Evolutionary conservation across 2,329 filamentous ascomycete genomes (phyloP), one percentile per base, ranked within the genome.

Genomic region (Microsporum ferrugineum): DNA sequence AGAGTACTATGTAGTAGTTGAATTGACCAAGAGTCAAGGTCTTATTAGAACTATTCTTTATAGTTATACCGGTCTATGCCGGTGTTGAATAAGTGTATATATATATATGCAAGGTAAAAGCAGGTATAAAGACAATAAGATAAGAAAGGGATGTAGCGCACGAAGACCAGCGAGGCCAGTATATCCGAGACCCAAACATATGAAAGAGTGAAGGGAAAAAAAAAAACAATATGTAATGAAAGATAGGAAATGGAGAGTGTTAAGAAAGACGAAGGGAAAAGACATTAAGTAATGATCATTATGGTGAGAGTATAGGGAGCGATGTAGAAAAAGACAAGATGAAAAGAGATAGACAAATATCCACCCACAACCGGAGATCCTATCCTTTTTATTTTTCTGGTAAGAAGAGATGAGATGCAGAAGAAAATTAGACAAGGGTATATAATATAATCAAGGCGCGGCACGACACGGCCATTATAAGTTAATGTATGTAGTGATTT

Each of bases 251-350:
- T 17, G 7, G 14, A 58, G 29, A 23, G 36, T 45, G 36, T 33
- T 43, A 58, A 58, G 43, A 41, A 58, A 58, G 43, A 41, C 36
- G 36, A 58, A 23, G 33, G 51, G 51, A 33, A 58, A 58, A 58
- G 39, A 41, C 56, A 58, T 58, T 58, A 58, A 55, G 17, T 41
- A 58, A 41, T 31, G 23, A 31, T 55, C 51, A 55, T 55, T 38
- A 55, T 34, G 14, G 31, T n/a, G 6, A 7, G 56, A n/a, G 14
- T 43, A 17, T 51, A 51, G 17, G 23, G 23, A 12, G 17, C 2
- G 31, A 36, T n/a, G 29, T 10, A 55, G 12, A 55, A 23, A 55
- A 1, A 31, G 38, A n/a, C 8, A 43, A 29, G 17, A 3, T 23
- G n/a, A 29, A 10, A 57, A n/a, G 39, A 56, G 36, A 38, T n/a